Base-by-base conservation (phyloP, 179 eudicot species). In the Sideroxylon spinosum region DNA sequence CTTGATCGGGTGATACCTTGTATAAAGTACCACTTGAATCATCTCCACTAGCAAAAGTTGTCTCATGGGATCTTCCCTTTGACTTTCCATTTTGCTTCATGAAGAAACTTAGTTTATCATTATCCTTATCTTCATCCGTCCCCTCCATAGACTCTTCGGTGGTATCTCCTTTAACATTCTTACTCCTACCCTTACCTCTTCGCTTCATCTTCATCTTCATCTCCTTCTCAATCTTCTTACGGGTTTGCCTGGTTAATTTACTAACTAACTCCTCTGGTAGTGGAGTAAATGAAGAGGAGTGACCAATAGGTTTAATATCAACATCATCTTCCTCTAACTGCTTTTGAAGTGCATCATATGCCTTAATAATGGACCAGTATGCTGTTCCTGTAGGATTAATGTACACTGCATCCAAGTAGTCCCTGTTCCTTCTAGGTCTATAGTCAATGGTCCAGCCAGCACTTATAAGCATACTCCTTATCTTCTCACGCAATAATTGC, bases 361-460 rank as follows among this genome's bases (percentile, higher is more conserved):
- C 99, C 84, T 95, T 95, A 29, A 90, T 87, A 69, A 95, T 95
- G 50, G 99, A 95, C 99, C 99, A 95, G 76, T 85, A 95, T 76
- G 97, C 98, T 32, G 99, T 93, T 76, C 99, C 99, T 7, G 86
- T 44, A 63, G 98, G 97, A 81, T 87, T 91, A 61, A 95, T 90
- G 84, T 95, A 95, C 81, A 95, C 99, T 62, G 99, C 93, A 86
- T 95, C 99, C 57, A 84, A 86, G 81, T 95, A 95, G 79, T 95
- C 99, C 81, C 98, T 89, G 73, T 93, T 90, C 78, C 93, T 89
- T 84, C 99, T 86, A 66, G 98, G 99, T 82, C 99, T 93, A 80
- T 93, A 91, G 88, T 95, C 99, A 82, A 95, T 95, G 19, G 90
- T 89, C 99, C 99, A 95, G 62, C 99, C 99, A 29, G 95, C 94